Evolutionary conservation across 805 yeast species (phyloP).

Genomic region (Kuraishia capsulata): DNA sequence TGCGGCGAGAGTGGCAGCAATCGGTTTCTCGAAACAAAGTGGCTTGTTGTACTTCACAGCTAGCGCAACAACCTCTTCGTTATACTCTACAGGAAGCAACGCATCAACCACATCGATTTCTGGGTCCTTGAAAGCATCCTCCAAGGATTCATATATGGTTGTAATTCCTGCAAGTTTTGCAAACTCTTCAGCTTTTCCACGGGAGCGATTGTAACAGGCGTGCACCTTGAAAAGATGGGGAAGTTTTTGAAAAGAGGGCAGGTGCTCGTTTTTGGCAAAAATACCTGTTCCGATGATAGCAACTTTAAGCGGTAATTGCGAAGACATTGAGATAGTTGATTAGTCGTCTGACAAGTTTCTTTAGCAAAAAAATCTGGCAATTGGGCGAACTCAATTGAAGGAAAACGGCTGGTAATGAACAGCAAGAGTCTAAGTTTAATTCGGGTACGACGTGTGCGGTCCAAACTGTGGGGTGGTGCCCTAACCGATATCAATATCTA

Average conservation of each 20-base stretch:
- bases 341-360: too few species aligned
- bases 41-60: conserved; percentile 75
- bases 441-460: too few species aligned
- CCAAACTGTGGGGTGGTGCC: too few species aligned
- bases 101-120: conserved; percentile 74
- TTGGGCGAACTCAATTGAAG: too few species aligned
- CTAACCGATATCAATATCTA: too few species aligned
- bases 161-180: conserved; percentile 53
- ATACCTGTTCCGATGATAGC: conserved; percentile 80
- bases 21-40: conserved; percentile 80
- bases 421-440: too few species aligned
- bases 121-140: conserved; percentile 57
- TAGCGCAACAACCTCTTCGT: conserved; percentile 54
- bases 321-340: too few species aligned
- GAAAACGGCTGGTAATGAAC: too few species aligned
- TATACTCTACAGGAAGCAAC: conserved; percentile 80
- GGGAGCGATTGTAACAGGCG: conserved; percentile 80
- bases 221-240: conserved; percentile 43
- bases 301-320: conserved; percentile 35
- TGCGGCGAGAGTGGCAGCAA: conserved; percentile 76
- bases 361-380: too few species aligned
- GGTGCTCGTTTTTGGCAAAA: conserved; percentile 77
- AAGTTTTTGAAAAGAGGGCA: conserved; percentile 56
- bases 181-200: conserved; percentile 71
- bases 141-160: conserved; percentile 53